These are phyloP conservation scores for Beauveria asiatica DNA, from an alignment of 2,329 filamentous ascomycete genomes.

Conservation along the genomic window DNA sequence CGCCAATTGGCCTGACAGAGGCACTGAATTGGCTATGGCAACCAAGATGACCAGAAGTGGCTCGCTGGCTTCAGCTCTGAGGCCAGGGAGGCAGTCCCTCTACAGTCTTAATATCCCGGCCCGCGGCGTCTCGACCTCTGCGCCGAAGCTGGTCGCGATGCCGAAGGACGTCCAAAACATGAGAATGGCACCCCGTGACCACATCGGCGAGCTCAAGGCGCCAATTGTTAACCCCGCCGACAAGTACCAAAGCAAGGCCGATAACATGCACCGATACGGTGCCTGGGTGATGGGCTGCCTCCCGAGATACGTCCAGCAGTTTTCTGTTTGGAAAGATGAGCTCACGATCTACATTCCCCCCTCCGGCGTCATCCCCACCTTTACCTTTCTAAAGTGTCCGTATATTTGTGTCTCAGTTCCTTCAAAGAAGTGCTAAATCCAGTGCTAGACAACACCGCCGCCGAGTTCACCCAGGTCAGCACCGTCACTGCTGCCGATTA, in stretches of 20 bases:
- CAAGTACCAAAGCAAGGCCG: slow-evolving; percentile 81
- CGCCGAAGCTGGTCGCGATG: slow-evolving; percentile 42
- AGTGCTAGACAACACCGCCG: slow-evolving; percentile 74
- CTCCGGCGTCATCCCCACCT: slow-evolving; percentile 79
- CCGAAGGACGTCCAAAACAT: slow-evolving; percentile 58
- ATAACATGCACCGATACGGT: slow-evolving; percentile 87
- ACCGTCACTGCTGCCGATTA: slow-evolving; percentile 94
- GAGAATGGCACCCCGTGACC: slow-evolving; percentile 53
- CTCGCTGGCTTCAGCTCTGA: slow-evolving; percentile 47
- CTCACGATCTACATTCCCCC: slow-evolving; percentile 90
- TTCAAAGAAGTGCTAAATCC: not conserved
- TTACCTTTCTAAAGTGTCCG: slow-evolving; percentile 80
- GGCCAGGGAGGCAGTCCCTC: slow-evolving; percentile 39
- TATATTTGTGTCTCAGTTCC: not conserved
- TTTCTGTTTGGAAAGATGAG: slow-evolving; percentile 99
- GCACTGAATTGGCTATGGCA: slow-evolving; percentile 42
- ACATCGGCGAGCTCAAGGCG: slow-evolving; percentile 57
- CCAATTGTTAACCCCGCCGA: slow-evolving; percentile 86
- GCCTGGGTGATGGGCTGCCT: slow-evolving; percentile 94
- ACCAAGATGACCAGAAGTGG: slow-evolving; percentile 50
- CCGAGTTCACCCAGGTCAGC: slow-evolving; percentile 90
- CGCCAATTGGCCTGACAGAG: slow-evolving; percentile 38
- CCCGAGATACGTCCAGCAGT: slow-evolving; percentile 98
- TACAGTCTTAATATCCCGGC: slow-evolving; percentile 31
- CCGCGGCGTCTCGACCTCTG: slow-evolving; percentile 44